Percentiles rank a stretch among this genome's conserved stretches.
Conservation (phyloP, 208 protist genomes). For the Leishmania martiniquensis region DNA sequence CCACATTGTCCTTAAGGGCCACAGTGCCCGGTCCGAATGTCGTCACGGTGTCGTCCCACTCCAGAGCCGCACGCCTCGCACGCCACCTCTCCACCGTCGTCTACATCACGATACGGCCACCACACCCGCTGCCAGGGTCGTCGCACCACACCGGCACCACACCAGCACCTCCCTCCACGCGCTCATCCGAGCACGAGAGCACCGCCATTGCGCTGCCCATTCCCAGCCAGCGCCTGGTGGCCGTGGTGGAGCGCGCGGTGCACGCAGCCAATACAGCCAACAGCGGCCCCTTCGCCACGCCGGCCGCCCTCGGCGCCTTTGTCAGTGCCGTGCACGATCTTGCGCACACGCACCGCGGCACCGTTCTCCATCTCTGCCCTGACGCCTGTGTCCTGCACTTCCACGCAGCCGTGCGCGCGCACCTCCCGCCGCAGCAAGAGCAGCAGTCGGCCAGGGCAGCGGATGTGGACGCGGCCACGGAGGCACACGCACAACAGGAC, state of each 20-base stretch:
- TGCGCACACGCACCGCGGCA: slow-evolving; percentile 12
- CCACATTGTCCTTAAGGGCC: neutral
- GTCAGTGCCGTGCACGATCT: slow-evolving; percentile 15
- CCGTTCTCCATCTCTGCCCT: slow-evolving; percentile 11
- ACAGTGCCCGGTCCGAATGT: neutral
- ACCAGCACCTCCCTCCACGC: neutral
- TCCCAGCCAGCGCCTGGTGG: neutral
- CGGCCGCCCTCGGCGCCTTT: slow-evolving; percentile 14
- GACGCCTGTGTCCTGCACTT: slow-evolving; percentile 36
- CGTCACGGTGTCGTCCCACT: neutral
- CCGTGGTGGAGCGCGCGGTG: neutral
- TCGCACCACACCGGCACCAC: neutral
- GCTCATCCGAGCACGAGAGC: too few species aligned
- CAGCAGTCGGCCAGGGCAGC: neutral
- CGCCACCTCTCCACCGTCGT: slow-evolving; percentile 24
- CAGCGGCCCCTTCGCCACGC: slow-evolving; percentile 7
- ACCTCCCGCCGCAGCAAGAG: neutral
- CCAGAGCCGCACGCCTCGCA: neutral
- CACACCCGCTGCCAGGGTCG: neutral
- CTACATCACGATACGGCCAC: slow-evolving; percentile 9
- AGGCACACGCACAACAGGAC: slow-evolving; percentile 3
- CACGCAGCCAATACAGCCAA: neutral
- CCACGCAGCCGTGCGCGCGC: slow-evolving; percentile 2
- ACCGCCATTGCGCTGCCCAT: neutral
- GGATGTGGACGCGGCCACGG: neutral